Evolutionary conservation across 2,329 filamentous ascomycete genomes (phyloP).

Genomic region (Colletotrichum sp.): DNA sequence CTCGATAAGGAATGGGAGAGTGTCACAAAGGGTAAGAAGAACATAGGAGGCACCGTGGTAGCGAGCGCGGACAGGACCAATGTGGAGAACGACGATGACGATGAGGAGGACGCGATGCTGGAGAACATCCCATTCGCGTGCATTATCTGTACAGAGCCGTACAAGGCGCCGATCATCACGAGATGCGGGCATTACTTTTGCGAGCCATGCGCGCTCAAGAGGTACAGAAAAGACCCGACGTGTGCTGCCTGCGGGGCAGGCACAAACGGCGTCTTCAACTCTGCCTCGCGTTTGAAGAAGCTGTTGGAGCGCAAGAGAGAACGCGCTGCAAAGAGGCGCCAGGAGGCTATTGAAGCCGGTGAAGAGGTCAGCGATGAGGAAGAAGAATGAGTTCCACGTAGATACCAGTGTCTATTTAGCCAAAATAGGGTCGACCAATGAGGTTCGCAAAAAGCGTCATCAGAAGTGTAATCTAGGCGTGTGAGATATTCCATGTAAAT

Average conservation of each 20-base stretch:
- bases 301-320: conserved; percentile 77
- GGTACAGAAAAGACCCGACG: conserved; percentile 85
- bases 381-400: conserved; percentile 30
- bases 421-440: neutral
- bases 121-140: conserved; percentile 90
- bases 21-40: conserved; percentile 73
- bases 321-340: conserved; percentile 61
- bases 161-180: conserved; percentile 82
- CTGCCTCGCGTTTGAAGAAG: conserved; percentile 81
- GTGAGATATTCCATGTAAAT: neutral
- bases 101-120: conserved; percentile 72
- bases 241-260: conserved; percentile 87
- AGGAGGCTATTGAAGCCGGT: conserved; percentile 55
- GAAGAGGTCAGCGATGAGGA: conserved; percentile 54
- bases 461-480: neutral
- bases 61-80: conserved; percentile 59
- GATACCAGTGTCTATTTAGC: conserved; percentile 3
- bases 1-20: conserved; percentile 94
- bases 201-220: conserved; percentile 82
- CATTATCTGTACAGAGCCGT: conserved; percentile 81
- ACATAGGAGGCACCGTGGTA: conserved; percentile 64
- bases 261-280: conserved; percentile 89
- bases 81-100: conserved; percentile 44
- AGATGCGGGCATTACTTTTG: conserved; percentile 98
- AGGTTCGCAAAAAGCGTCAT: neutral